Evolutionary conservation across 2,329 filamentous ascomycete genomes (phyloP), one percentile per base, ranked within the genome.

Genomic region (Cladosporium sp.): DNA sequence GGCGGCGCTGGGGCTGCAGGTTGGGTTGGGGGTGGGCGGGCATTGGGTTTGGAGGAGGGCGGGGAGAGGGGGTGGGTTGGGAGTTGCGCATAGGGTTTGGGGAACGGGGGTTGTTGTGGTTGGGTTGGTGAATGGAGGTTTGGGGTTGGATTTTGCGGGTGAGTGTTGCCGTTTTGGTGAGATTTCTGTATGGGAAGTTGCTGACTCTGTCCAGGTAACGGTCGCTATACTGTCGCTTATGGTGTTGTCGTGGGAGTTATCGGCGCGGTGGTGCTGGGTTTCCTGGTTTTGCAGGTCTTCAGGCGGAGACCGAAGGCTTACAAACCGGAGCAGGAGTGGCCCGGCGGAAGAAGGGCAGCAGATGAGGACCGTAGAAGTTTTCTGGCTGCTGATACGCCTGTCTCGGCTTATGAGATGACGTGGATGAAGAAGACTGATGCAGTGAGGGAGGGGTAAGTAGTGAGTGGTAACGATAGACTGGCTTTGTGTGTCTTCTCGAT

Each of bases 101-200:
- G 82, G 82, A 2, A 74, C 81, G 9, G 40, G 75, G 3, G 70
- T 80, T 34, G 72, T 85, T 14, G 62, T 75, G 8, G 60, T 82
- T 3, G 82, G 79, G 38, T 69, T 80, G n/a, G 59, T 77, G 49
- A 83, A 84, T 56, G 78, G 73, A 19, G 81, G 82, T 57, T 66
- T 83, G 5, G 82, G 82, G 18, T 82, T 84, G 61, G 71, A 74
- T 0, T 77, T 84, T 48, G 80, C 81, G 3, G 68, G 76, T 14
- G 77, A 77, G 50, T 52, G 9, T 11, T 11, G 16, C 13, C 3
- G 2, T 10, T 11, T 10, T 4, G 3, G 16, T 14, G n/a, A 4
- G 13, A 4, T 2, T 14, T 3, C 2, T 14, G 35, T 28, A 38
- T 8, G 16, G 11, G 16, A 38, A 14, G 31, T n/a, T 13, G 9